phyloP scores from a whole-genome alignment of 2,329 filamentous ascomycete species.

The Aspergillus persii region DNA sequence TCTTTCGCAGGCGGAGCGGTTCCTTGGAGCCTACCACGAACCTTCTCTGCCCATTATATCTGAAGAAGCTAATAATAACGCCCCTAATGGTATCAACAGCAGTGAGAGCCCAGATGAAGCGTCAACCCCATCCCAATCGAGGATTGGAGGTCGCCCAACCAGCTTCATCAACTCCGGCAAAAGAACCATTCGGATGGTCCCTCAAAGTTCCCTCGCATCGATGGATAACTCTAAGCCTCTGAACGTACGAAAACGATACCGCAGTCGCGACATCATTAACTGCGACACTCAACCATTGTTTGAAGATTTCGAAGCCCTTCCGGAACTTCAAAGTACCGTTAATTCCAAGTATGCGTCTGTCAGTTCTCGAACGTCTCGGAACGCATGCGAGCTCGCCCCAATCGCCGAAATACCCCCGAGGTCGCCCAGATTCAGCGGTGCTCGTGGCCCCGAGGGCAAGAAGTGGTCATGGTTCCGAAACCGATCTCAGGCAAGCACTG shows the following conservation, averaged over 20 bases:
- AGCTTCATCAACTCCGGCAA: slow-evolving; percentile 25
- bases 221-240: slow-evolving; percentile 51
- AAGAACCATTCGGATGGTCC: slow-evolving; percentile 58
- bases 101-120: slow-evolving; percentile 8
- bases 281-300: slow-evolving; percentile 4
- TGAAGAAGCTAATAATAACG: slow-evolving; percentile 42
- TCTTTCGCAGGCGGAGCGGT: slow-evolving; percentile 16
- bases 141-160: slow-evolving; percentile 3
- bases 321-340: slow-evolving; percentile 15
- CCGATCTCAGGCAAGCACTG: slow-evolving; percentile 26
- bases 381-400: slow-evolving; percentile 37
- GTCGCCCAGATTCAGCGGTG: slow-evolving; percentile 28
- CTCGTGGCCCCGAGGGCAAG: slow-evolving; percentile 30
- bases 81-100: slow-evolving; percentile 8
- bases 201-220: slow-evolving; percentile 49
- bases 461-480: slow-evolving; percentile 50
- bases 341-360: slow-evolving; percentile 13
- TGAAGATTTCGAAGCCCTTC: slow-evolving; percentile 9
- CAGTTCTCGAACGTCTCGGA: slow-evolving; percentile 27
- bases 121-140: slow-evolving; percentile 4
- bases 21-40: slow-evolving; percentile 16
- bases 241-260: slow-evolving; percentile 51
- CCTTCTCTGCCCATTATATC: slow-evolving; percentile 50
- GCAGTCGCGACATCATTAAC: background rate
- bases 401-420: slow-evolving; percentile 42